Conservation (phyloP, 306 rosid species). For the Vigna mungo region DNA sequence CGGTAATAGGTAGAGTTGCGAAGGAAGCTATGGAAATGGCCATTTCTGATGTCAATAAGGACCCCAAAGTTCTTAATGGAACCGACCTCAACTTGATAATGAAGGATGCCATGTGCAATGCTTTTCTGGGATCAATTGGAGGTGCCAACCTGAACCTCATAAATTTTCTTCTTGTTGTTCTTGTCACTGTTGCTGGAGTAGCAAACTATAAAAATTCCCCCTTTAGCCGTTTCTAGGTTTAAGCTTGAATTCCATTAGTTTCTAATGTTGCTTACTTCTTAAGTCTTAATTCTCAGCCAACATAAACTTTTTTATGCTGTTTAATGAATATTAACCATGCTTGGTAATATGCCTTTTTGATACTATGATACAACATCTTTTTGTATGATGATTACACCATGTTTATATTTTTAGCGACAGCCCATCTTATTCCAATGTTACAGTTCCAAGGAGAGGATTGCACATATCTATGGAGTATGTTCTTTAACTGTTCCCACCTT, state of each 20-base stretch:
- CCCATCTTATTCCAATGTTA: not conserved
- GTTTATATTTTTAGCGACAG: not conserved
- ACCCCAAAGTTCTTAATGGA: constrained; percentile 70
- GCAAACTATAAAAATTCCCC: constrained; percentile 16
- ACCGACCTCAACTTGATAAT: constrained; percentile 57
- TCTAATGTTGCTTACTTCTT: constrained; percentile 19
- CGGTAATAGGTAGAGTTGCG: constrained; percentile 85
- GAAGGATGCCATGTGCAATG: constrained; percentile 69
- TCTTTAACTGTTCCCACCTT: not conserved
- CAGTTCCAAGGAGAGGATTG: not conserved
- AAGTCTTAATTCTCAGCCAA: constrained; percentile 1
- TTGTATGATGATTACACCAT: not conserved
- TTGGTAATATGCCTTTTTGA: constrained; percentile 18
- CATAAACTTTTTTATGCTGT: not conserved
- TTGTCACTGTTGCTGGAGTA: not conserved
- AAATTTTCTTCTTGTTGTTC: not conserved
- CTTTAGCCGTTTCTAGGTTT: constrained; percentile 5
- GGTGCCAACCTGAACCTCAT: constrained; percentile 54
- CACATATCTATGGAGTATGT: not conserved
- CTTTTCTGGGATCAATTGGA: constrained; percentile 80
- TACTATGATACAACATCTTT: not conserved
- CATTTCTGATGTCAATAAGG: constrained; percentile 73
- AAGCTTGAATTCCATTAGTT: constrained; percentile 6
- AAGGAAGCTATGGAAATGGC: constrained; percentile 77
- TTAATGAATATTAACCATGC: constrained; percentile 26